Evolutionary conservation across 257 asterid species (phyloP).

Genomic region (Lycium barbarum): DNA sequence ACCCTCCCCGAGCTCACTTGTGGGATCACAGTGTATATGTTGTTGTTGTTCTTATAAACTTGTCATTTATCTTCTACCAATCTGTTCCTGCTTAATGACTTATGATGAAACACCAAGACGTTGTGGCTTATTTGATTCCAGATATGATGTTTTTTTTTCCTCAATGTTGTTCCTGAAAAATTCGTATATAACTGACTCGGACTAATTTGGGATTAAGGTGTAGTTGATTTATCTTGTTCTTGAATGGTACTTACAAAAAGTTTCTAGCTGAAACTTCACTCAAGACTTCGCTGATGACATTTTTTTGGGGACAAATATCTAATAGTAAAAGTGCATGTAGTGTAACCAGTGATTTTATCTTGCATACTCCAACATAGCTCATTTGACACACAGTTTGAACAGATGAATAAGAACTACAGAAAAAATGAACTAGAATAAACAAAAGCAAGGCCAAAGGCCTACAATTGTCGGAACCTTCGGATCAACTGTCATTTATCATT

Average conservation of each 20-base stretch:
- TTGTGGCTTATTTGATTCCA: not conserved
- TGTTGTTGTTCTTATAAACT: no score
- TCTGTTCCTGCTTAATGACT: not conserved
- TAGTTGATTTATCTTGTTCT: not conserved
- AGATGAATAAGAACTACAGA: not conserved
- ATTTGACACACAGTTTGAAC: not conserved
- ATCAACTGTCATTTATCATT: not conserved
- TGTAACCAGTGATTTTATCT: not conserved
- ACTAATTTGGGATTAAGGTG: not conserved
- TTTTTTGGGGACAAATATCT: no score
- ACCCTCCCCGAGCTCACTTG: no score
- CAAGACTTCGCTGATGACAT: no score
- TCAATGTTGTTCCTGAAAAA: not conserved
- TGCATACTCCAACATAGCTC: not conserved
- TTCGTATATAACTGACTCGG: not conserved
- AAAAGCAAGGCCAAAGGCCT: conserved; percentile 11
- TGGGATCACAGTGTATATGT: no score
- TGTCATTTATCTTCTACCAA: no score
- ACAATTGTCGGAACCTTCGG: not conserved
- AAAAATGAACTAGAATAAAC: not conserved
- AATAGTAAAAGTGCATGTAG: no score
- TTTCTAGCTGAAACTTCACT: no score
- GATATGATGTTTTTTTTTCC: not conserved
- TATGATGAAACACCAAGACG: not conserved
- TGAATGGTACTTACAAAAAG: no score